Evolutionary conservation across 371 early-diverging fungal species (phyloP).

Genomic region (Homolaphlyctis polyrhiza): DNA sequence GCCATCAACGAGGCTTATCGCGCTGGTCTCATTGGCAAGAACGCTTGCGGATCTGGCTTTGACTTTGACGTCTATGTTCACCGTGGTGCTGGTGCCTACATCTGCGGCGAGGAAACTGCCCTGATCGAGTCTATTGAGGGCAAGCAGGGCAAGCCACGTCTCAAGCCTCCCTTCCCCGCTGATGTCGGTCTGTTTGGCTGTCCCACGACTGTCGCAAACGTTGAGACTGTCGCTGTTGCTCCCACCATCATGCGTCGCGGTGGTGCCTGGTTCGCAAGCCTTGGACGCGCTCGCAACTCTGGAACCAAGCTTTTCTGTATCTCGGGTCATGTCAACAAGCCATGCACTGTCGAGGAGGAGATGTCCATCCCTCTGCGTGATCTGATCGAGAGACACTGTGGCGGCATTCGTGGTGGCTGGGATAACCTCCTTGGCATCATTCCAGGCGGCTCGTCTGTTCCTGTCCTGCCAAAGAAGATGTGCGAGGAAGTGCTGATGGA

Average conservation of each 20-base stretch:
- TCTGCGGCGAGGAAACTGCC: slow-evolving; percentile 97
- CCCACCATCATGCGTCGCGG: slow-evolving; percentile 92
- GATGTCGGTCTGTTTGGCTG: slow-evolving; percentile 97
- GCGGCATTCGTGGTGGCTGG: slow-evolving; percentile 98
- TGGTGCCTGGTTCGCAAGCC: slow-evolving; percentile 89
- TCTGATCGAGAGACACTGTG: slow-evolving; percentile 93
- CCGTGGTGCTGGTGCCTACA: slow-evolving; percentile 97
- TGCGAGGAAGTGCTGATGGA: slow-evolving; percentile 96
- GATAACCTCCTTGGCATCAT: slow-evolving; percentile 96
- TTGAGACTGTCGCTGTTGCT: slow-evolving; percentile 96
- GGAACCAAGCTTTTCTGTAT: slow-evolving; percentile 98
- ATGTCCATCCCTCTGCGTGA: slow-evolving; percentile 95
- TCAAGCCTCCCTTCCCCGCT: slow-evolving; percentile 99
- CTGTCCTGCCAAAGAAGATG: slow-evolving; percentile 79
- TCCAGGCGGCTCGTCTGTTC: slow-evolving; percentile 96
- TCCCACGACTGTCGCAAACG: slow-evolving; percentile 97
- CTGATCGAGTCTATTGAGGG: slow-evolving; percentile 97
- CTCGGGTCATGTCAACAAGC: slow-evolving; percentile 95
- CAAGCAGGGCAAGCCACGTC: slow-evolving; percentile 95
- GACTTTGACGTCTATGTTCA: slow-evolving; percentile 96
- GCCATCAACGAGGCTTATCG: slow-evolving; percentile 96
- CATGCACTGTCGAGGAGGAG: slow-evolving; percentile 96
- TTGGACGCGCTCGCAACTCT: slow-evolving; percentile 88
- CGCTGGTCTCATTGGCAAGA: slow-evolving; percentile 94
- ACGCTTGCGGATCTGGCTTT: slow-evolving; percentile 93